Evolutionary conservation across 176 grass and related monocot genomes (phyloP).

Genomic region (Oryza meyeriana): DNA sequence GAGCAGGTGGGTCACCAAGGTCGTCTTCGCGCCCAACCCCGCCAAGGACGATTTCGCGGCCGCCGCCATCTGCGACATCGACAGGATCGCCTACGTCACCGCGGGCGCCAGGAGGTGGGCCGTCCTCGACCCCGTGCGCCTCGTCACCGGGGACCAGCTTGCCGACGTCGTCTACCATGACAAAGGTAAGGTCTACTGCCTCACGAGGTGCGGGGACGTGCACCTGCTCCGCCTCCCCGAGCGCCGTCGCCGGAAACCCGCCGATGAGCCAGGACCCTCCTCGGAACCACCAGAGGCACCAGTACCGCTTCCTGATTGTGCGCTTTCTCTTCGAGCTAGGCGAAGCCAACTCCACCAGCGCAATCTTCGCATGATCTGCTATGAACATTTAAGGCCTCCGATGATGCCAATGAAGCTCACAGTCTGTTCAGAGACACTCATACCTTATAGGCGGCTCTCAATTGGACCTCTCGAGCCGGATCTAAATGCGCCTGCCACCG

Average conservation of each 20-base stretch:
- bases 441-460: slow-evolving; percentile 6
- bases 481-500: slow-evolving; percentile 27
- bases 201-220: slow-evolving; percentile 54
- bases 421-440: slow-evolving; percentile 2
- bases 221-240: slow-evolving; percentile 49
- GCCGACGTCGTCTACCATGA: slow-evolving; percentile 52
- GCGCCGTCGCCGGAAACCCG: slow-evolving; percentile 42
- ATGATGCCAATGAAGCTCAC: not conserved
- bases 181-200: slow-evolving; percentile 61
- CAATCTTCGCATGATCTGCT: slow-evolving; percentile 30
- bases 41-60: slow-evolving; percentile 53
- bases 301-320: not conserved
- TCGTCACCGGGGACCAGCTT: slow-evolving; percentile 41
- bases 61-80: slow-evolving; percentile 57
- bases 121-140: slow-evolving; percentile 40
- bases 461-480: slow-evolving; percentile 38
- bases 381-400: not conserved
- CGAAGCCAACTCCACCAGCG: not conserved
- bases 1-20: slow-evolving; percentile 59
- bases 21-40: slow-evolving; percentile 51
- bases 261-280: slow-evolving; percentile 33
- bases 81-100: slow-evolving; percentile 56
- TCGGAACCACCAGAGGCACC: slow-evolving; percentile 10
- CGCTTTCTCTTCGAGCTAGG: not conserved
- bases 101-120: slow-evolving; percentile 54